Evolutionary conservation across 2,329 filamentous ascomycete species (phyloP), one percentile per base, ranked within the genome.

Genomic region (Furcasterigmium furcatum): DNA sequence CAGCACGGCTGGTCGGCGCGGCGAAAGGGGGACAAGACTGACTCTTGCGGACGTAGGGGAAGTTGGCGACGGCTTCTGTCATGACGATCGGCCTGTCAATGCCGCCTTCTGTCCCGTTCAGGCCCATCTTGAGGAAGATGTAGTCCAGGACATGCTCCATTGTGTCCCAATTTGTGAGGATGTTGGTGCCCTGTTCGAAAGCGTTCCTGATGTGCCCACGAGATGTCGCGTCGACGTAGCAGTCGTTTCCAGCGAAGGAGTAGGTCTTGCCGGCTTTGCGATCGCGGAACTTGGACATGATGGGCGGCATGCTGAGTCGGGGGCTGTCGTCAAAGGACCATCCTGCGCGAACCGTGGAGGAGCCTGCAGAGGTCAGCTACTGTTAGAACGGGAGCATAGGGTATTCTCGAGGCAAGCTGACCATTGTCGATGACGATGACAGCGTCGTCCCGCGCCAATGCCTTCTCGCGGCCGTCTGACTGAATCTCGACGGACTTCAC

Each of bases 391-490:
- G 52, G 41, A 54, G 47, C 43, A 30, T 43, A 14, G n/a, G n/a
- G n/a, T n/a, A n/a, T n/a, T n/a, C n/a, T n/a, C n/a, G 14, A 32
- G 12, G 20, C 41, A 39, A 34, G 39, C 68, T 49, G 71, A 95
- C 91, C 94, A 86, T 96, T 96, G 72, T 99, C 94, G 61, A 99
- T 97, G 51, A 99, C 88, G 59, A 99, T 96, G 42, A 91, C 89
- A 43, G 84, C 87, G 38, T 73, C 70, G 47, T 72, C 76, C 19
- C 61, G 63, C 46, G 79, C 69, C 42, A 79, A 76, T 49, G 88
- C 91, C 55, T 79, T 76, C 57, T 80, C 76, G 60, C 87, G 91
- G 40, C 87, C 88, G 58, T 92, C 85, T 9, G 74, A 70, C 56
- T 80, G 72, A 2, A 76, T 67, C 24, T 73, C 65, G 30, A 78